These are phyloP conservation scores for Phaeoacremonium minimum DNA, from an alignment of 2,329 filamentous ascomycete species.

Conservation along the genomic window DNA sequence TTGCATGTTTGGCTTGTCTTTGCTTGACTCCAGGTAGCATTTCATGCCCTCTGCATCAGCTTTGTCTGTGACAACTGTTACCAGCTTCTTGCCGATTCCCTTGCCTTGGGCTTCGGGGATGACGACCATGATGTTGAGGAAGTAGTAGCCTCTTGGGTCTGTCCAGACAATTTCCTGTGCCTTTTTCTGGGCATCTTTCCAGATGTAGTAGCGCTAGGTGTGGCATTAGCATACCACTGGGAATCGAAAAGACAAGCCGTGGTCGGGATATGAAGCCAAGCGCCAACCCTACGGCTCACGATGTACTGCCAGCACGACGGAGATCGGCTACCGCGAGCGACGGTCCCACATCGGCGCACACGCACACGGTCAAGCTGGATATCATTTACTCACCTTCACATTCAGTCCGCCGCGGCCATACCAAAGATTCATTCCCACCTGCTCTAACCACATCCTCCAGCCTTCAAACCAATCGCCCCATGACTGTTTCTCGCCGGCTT, in stretches of 20 bases:
- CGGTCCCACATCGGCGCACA: too few relatives aligned
- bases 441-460: conserved; percentile 63
- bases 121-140: conserved; percentile 72
- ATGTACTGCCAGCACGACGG: too few relatives aligned
- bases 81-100: conserved; percentile 61
- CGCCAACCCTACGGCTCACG: too few relatives aligned
- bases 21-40: conserved; percentile 69
- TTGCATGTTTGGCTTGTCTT: conserved; percentile 61
- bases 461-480: conserved; percentile 60
- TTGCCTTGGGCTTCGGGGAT: conserved; percentile 59
- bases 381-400: conserved; percentile 41
- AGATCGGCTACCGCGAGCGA: too few relatives aligned
- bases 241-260: too few relatives aligned
- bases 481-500: conserved; percentile 37
- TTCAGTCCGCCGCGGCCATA: conserved; percentile 67
- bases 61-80: conserved; percentile 56
- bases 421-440: conserved; percentile 62
- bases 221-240: too few relatives aligned
- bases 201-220: conserved; percentile 68
- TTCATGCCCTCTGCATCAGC: conserved; percentile 61
- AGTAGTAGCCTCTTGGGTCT: conserved; percentile 66
- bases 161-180: conserved; percentile 61
- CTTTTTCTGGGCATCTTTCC: conserved; percentile 62
- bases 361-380: too few relatives aligned
- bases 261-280: too few relatives aligned